Base-by-base conservation (phyloP, 257 asterid species). In the Capsicum chinense region DNA sequence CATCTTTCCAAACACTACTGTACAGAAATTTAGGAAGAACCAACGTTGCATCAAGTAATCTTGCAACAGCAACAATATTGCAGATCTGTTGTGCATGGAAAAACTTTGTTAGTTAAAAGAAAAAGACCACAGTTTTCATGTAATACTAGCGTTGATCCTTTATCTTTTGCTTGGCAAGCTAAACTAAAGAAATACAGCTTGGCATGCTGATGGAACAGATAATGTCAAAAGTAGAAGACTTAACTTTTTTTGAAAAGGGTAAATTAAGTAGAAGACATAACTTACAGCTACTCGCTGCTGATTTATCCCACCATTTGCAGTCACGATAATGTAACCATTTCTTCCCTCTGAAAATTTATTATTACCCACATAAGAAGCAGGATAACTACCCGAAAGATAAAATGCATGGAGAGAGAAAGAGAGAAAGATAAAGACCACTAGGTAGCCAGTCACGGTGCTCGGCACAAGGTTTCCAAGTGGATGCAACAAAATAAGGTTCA, bases 251-350 rank as follows among this genome's bases (percentile, higher is more conserved):
- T 26, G 33, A 26, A 26, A 26, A 26, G 2, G 33, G 33, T 26
- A 26, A 26, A 26, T 26, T 26, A 26, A 68, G 85, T 16, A 56
- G 79, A 59, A 81, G 84, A 87, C 73, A 83, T 54, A 80, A 91
- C 98, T 92, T 92, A 97, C 98, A 85, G 99, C 99, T 85, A 97
- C 99, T 88, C 99, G 91, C 88, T 97, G 99, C 90, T 97, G 99
- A 91, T 97, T 97, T 89, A 95, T 94, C 83, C 99, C 99, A 79
- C 99, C 99, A 90, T 97, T 97, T 85, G 98, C 99, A 79, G 95
- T 95, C 87, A 95, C 91, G 95, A 95, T 90, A 83, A 97, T 86
- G 87, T 89, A 95, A 85, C 99, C 99, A 90, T 79, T 91, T 57
- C 56, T 87, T 76, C 97, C 98, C 86, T 89, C 97, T 97, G 95